Evolutionary conservation across 371 early-diverging fungal genomes (phyloP).

Genomic region (Apophysomyces trapeziformis): DNA sequence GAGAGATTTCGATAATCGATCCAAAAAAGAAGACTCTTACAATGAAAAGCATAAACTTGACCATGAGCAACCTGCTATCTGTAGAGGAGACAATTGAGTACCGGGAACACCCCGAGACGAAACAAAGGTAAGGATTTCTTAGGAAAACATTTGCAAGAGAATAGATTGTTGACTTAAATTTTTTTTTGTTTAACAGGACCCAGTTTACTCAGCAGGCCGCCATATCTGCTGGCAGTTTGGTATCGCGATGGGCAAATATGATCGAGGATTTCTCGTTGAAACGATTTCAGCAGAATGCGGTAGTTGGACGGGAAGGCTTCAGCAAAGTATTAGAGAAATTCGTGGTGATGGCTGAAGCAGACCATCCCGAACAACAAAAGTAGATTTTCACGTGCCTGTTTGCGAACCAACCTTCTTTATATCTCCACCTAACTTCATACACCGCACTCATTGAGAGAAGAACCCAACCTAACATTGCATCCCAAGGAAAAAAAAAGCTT

Average conservation of each 20-base stretch:
- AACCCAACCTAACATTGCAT: not conserved
- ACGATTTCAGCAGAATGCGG: conserved; percentile 89
- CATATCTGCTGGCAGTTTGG: conserved; percentile 76
- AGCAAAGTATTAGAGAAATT: conserved; percentile 70
- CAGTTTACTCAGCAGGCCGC: conserved; percentile 82
- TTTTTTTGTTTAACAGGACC: conserved; percentile 46
- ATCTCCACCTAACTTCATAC: not conserved
- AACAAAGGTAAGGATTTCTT: conserved; percentile 40
- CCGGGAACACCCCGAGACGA: conserved; percentile 56
- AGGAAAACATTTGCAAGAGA: not conserved
- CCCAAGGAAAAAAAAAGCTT: not conserved
- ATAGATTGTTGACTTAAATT: conserved; percentile 1
- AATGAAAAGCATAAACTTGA: conserved; percentile 77
- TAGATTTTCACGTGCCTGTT: conserved; percentile 20
- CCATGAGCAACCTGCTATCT: conserved; percentile 74
- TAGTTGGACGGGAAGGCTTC: conserved; percentile 74
- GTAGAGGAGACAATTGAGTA: conserved; percentile 89
- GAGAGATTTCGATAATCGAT: conserved; percentile 86
- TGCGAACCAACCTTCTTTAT: not conserved
- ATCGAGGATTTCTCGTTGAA: conserved; percentile 88
- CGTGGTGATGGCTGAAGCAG: conserved; percentile 47
- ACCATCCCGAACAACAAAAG: conserved; percentile 17
- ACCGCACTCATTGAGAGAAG: not conserved
- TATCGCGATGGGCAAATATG: conserved; percentile 75
- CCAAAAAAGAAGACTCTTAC: conserved; percentile 71